Evolutionary conservation across 2,329 filamentous ascomycete genomes (phyloP), one percentile per base, ranked within the genome.

Genomic region (Alternaria burnsii): DNA sequence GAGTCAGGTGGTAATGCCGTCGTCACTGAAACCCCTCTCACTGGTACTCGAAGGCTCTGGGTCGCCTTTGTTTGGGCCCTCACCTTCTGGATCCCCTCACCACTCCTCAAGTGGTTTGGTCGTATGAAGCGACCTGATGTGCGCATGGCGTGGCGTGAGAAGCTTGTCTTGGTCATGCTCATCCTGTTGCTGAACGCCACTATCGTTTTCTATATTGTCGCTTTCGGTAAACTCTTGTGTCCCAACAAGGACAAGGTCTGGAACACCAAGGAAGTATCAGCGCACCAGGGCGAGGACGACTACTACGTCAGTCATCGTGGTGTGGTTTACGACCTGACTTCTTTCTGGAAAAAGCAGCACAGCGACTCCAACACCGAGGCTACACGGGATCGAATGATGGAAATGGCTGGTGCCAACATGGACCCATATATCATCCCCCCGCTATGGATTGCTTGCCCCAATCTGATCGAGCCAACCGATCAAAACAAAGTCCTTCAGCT

Each of bases 71-170:
- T 95, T 3, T 98, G 94, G 93, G 86, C 87, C 1, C 68, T 96
- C 50, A 99, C 95, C 0, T 98, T 93, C 76, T 98, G 92, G 91
- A 95, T 97, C 67, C 95, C 95, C 0, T 98, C 94, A 0, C 91
- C 92, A 48, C 67, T 91, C 2, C 87, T 99, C 16, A 86, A 87
- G n/a, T 90, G 85, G 61, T 74, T 98, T 59, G 95, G 95, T 32
- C 91, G 94, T 22, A 99, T 99, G 95, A 96, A 97, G 81, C 89
- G 95, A 56, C 95, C 94, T 2, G 95, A 99, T 80, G 93, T 99
- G 9, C 91, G 95, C 26, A 91, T 97, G 88, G 95, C 95, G 0
- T 99, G 95, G 95, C 88, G 95, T 79, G 95, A 99, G 75, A 99
- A 99, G 80, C 52, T 99, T 11, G 90, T 95, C 0, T 83, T 99